These are phyloP conservation scores for Lolium rigidum DNA, from an alignment of 176 grass and related monocot species.

Conservation along the genomic window DNA sequence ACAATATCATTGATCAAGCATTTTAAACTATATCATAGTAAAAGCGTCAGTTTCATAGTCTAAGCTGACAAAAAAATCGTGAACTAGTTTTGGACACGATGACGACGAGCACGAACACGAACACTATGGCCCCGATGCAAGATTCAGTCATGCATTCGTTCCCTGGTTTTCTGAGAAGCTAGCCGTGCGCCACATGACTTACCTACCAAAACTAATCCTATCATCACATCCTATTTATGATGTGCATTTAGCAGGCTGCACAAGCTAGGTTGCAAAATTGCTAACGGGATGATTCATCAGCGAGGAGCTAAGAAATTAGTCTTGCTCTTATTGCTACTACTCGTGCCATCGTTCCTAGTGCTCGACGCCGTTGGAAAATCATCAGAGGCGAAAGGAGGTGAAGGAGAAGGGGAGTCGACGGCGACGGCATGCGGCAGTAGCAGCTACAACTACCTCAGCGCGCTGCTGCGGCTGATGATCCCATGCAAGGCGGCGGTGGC, in stretches of 20 bases:
- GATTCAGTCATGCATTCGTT: neutral
- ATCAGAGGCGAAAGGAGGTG: neutral
- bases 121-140: neutral
- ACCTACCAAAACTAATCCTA: neutral
- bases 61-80: neutral
- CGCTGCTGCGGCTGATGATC: constrained; percentile 55
- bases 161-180: neutral
- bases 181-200: neutral
- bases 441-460: constrained; percentile 27
- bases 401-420: neutral
- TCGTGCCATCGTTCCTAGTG: neutral
- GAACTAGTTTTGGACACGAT: neutral
- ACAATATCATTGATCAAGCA: neutral
- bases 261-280: neutral
- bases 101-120: neutral
- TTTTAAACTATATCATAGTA: neutral
- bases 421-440: neutral
- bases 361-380: neutral
- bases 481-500: constrained; percentile 61
- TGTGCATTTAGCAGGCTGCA: neutral
- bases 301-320: neutral
- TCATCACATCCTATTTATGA: neutral
- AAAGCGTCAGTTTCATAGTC: no score
- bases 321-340: neutral
- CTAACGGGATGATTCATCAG: neutral